These are phyloP conservation scores for Butyriboletus loyo DNA, from an alignment of 768 basidiomycete species.

Conservation along the genomic window DNA sequence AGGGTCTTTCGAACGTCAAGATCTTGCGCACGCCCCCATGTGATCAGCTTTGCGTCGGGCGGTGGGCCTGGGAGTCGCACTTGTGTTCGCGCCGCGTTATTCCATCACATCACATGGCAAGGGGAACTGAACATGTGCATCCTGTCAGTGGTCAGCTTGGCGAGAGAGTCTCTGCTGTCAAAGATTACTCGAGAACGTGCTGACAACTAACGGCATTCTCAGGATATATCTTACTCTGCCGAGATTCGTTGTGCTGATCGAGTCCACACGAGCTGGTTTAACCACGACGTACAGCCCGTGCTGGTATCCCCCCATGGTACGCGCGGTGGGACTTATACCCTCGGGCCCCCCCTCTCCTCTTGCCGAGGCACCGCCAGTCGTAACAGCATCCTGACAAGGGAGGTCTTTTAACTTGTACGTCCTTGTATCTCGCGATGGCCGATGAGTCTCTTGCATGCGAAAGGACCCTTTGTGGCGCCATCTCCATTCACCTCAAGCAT, in stretches of 20 bases:
- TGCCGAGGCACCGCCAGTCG: not conserved
- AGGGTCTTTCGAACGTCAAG: not conserved
- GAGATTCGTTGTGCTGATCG: not conserved
- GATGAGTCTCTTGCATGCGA: not conserved
- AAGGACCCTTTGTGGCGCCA: not conserved
- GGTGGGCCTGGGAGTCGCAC: not conserved
- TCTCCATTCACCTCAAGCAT: not conserved
- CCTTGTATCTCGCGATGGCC: not conserved
- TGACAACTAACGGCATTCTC: slow-evolving; percentile 12
- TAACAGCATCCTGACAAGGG: not conserved
- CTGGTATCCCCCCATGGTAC: not conserved
- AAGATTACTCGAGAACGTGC: not conserved
- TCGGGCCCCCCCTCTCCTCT: not conserved
- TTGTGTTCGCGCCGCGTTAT: not conserved
- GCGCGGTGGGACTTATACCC: not conserved
- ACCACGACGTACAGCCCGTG: not conserved
- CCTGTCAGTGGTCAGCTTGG: not conserved
- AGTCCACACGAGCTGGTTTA: not conserved
- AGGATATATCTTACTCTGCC: slow-evolving; percentile 2
- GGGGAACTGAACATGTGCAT: not conserved
- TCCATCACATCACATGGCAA: not conserved
- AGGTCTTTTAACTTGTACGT: not conserved
- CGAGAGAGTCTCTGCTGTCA: not conserved
- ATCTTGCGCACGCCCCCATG: not conserved
- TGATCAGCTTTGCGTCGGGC: not conserved